Percentiles rank a stretch among this genome's conserved stretches.
phyloP scores from a whole-genome alignment of 2,329 filamentous ascomycete genomes.

The Fusarium secorum region DNA sequence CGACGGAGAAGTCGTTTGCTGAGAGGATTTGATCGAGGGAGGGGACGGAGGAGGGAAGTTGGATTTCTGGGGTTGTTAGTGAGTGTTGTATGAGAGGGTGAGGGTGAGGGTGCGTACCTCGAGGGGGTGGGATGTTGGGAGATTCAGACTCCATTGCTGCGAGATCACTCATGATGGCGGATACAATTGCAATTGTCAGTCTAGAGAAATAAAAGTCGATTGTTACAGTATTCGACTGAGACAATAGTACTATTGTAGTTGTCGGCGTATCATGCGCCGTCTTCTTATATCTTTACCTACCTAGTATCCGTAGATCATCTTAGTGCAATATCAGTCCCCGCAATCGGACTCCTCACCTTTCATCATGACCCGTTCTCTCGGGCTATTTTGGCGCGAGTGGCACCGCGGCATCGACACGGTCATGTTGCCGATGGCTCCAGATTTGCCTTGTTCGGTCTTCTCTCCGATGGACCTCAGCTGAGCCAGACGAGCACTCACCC shows the following conservation, averaged over 20 bases:
- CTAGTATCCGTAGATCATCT: neutral
- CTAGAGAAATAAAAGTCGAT: neutral
- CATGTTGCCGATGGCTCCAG: neutral
- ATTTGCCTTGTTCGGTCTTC: neutral
- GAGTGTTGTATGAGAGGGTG: neutral
- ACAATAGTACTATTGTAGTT: too few species aligned
- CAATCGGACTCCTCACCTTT: conserved; percentile 30
- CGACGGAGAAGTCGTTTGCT: conserved; percentile 64
- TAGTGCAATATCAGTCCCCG: conserved; percentile 5
- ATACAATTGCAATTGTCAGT: neutral
- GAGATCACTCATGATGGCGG: conserved; percentile 37
- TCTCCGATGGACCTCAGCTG: neutral
- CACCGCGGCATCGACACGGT: neutral
- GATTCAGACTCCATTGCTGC: conserved; percentile 41
- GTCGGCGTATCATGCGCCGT: neutral
- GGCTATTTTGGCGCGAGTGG: conserved; percentile 25
- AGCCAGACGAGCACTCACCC: neutral
- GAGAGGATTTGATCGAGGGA: conserved; percentile 38
- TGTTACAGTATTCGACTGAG: too few species aligned
- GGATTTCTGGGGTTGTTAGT: conserved; percentile 16
- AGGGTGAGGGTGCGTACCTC: conserved; percentile 14
- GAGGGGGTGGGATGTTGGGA: conserved; percentile 38
- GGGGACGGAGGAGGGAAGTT: conserved; percentile 27
- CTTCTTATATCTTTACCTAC: neutral
- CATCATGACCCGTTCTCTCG: conserved; percentile 9